Evolutionary conservation across 306 rosid genomes (phyloP).

Genomic region (Lathyrus oleraceus): DNA sequence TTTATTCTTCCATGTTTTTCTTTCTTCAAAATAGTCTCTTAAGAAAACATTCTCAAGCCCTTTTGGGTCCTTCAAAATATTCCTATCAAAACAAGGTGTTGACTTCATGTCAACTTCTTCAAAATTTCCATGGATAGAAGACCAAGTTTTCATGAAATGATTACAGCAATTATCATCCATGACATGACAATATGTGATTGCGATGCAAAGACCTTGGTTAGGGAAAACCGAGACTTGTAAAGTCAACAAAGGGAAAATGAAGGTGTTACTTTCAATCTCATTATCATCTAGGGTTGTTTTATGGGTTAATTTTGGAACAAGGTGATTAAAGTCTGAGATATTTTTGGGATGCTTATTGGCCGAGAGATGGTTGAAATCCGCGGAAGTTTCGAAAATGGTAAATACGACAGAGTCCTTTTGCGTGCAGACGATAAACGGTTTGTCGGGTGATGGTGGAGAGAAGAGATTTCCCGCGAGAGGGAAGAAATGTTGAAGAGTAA

Average conservation of each 20-base stretch:
- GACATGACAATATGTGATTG: slow-evolving; percentile 47
- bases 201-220: slow-evolving; percentile 39
- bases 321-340: slow-evolving; percentile 12
- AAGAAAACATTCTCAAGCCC: slow-evolving; percentile 37
- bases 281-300: neutral
- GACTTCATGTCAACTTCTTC: neutral
- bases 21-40: slow-evolving; percentile 35
- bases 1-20: slow-evolving; percentile 37
- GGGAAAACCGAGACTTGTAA: slow-evolving; percentile 40
- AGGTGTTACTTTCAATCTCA: neutral
- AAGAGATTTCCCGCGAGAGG: slow-evolving; percentile 43
- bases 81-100: slow-evolving; percentile 33
- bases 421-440: slow-evolving; percentile 35
- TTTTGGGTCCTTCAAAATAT: slow-evolving; percentile 30
- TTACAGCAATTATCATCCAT: slow-evolving; percentile 39
- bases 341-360: slow-evolving; percentile 21
- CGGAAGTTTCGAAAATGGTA: neutral
- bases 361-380: slow-evolving; percentile 31
- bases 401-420: neutral
- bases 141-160: slow-evolving; percentile 47
- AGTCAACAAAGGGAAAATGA: slow-evolving; percentile 30
- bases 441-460: slow-evolving; percentile 40
- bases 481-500: slow-evolving; percentile 32
- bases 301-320: slow-evolving; percentile 33
- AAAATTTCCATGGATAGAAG: slow-evolving; percentile 24